Conservation (phyloP, 2,329 filamentous ascomycete species). For the Fusarium vanettenii region DNA sequence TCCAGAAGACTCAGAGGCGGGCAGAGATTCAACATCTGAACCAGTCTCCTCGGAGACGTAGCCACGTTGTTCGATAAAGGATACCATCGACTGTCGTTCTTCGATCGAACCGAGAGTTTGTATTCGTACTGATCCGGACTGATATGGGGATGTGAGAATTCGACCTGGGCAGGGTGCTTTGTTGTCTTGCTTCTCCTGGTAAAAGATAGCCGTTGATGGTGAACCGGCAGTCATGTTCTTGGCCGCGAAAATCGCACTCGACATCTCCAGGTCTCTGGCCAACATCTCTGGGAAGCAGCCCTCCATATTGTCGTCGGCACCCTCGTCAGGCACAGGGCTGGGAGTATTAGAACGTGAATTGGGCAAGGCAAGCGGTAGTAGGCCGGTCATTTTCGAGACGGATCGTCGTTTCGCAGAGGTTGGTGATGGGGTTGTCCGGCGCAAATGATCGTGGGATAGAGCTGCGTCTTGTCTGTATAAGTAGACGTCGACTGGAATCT, state of each 20-base stretch:
- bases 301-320: slow-evolving; percentile 44
- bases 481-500: slow-evolving; percentile 40
- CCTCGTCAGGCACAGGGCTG: slow-evolving; percentile 35
- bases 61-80: slow-evolving; percentile 46
- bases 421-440: slow-evolving; percentile 28
- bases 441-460: slow-evolving; percentile 4
- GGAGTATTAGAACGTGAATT: slow-evolving; percentile 40
- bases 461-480: slow-evolving; percentile 39
- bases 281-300: slow-evolving; percentile 67
- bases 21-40: slow-evolving; percentile 50
- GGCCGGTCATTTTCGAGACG: slow-evolving; percentile 53
- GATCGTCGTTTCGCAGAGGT: slow-evolving; percentile 46
- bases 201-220: slow-evolving; percentile 53
- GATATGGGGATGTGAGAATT: slow-evolving; percentile 42
- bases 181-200: slow-evolving; percentile 39
- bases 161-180: slow-evolving; percentile 31
- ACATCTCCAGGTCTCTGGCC: slow-evolving; percentile 64
- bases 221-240: slow-evolving; percentile 65
- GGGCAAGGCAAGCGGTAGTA: slow-evolving; percentile 53
- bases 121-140: slow-evolving; percentile 45
- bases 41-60: slow-evolving; percentile 34
- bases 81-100: slow-evolving; percentile 51
- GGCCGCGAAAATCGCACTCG: slow-evolving; percentile 59
- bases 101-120: slow-evolving; percentile 51
- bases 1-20: slow-evolving; percentile 46